Evolutionary conservation across 306 rosid genomes (phyloP).

Genomic region (Hippophae tibetana): DNA sequence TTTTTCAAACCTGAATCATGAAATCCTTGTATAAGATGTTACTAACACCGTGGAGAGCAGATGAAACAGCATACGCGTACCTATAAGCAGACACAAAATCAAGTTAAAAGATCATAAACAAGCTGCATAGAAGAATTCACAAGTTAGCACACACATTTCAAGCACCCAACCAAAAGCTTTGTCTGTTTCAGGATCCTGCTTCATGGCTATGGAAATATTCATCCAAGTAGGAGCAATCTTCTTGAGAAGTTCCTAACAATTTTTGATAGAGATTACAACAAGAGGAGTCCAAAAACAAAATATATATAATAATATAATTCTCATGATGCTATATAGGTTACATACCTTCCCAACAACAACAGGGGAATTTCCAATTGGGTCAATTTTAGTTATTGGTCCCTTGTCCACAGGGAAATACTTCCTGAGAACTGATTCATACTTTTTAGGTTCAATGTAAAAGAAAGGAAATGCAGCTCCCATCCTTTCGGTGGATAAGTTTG

Average conservation of each 20-base stretch:
- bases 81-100: conserved; percentile 33
- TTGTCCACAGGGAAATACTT: conserved; percentile 69
- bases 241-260: conserved; percentile 67
- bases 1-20: conserved; percentile 86
- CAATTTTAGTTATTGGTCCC: conserved; percentile 76
- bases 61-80: conserved; percentile 94
- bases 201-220: conserved; percentile 97
- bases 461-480: conserved; percentile 95
- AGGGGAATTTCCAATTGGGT: conserved; percentile 96
- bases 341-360: conserved; percentile 88
- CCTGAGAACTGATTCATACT: conserved; percentile 58
- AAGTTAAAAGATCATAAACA: not conserved
- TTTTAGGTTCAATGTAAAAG: conserved; percentile 92
- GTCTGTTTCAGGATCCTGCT: conserved; percentile 95
- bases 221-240: conserved; percentile 99
- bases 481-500: conserved; percentile 76
- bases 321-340: conserved; percentile 5
- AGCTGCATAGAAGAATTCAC: conserved; percentile 3
- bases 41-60: conserved; percentile 74
- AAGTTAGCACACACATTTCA: conserved; percentile 65
- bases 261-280: conserved; percentile 14
- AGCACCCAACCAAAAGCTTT: conserved; percentile 99
- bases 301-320: conserved; percentile 1
- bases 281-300: not conserved
- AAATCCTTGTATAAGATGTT: conserved; percentile 85